Base-by-base conservation (phyloP, 2,329 filamentous ascomycete species). In the Paracoccidioides brasiliensis region DNA sequence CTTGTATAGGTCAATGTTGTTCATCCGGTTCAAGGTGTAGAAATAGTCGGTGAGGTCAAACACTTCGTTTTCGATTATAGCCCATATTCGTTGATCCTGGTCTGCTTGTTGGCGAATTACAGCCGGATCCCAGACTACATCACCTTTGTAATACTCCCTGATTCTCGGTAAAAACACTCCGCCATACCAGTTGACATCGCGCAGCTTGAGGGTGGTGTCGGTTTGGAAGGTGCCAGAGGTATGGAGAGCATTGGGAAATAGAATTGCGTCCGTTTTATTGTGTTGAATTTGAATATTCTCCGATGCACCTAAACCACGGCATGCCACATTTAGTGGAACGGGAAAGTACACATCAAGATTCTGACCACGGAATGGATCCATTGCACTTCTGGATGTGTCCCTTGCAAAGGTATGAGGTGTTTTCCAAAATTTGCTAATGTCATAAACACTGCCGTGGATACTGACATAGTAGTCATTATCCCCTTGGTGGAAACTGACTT, bases 11-110 rank as follows among this genome's bases (percentile, higher is more conserved):
- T 71, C 65, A 4, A 76, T 63, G 55, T 83, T 75, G 61, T 83
- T 77, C 64, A 78, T 74, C 22, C 76, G 61, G 7, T 85, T 74
- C 44, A 83, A 72, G 0, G 90, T 95, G 66, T 89, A 77, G 71
- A 90, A 91, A 72, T 98, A 98, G 68, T 97, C 82, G 0, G 88
- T 95, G 54, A 98, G 72, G 67, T 98, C 94, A 67, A 93, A 97
- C 22, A 98, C 78, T 53, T 79, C 80, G 54, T 83, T 77, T 35
- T 88, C 77, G 58, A 95, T 81, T 55, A 86, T 85, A 60, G 88
- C 85, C 90, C 93, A 97, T 66, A 80, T 79, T 62, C 86, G 84
- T 54, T 82, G 78, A 14, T 83, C 72, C 38, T 86, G 72, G 33
- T 80, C 67, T 22, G 90, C 93, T 60, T 94, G 77, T 0, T 70